Percentiles rank a stretch among this genome's conserved stretches.
phyloP scores from a whole-genome alignment of 2,329 filamentous ascomycete genomes.

The Ceratocystiopsis sp. region DNA sequence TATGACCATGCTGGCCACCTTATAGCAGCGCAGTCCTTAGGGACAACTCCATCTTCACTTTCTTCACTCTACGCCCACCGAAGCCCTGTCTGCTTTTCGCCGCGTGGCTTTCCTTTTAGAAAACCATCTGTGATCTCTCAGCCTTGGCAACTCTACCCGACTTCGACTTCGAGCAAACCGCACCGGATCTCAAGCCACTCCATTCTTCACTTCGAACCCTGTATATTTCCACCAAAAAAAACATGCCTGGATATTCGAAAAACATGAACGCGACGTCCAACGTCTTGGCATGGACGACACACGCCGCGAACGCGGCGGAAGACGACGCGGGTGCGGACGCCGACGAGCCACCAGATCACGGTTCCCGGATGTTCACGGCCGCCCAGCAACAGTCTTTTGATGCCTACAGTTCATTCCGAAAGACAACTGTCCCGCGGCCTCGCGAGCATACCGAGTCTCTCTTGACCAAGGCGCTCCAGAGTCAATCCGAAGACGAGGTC shows the following conservation, averaged over 20 bases:
- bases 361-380: not conserved
- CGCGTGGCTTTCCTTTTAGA: not conserved
- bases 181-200: no score
- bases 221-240: not conserved
- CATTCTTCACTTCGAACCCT: not conserved
- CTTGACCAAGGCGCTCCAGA: conserved; percentile 68
- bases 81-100: not conserved
- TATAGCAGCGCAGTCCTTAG: conserved; percentile 25
- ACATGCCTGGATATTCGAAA: conserved; percentile 16
- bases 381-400: conserved; percentile 7
- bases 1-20: conserved; percentile 14
- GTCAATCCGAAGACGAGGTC: conserved; percentile 40
- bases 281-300: conserved; percentile 28
- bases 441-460: conserved; percentile 57
- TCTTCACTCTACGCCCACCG: not conserved
- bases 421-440: conserved; percentile 28
- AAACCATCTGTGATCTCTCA: not conserved
- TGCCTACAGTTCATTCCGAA: conserved; percentile 24
- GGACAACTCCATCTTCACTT: conserved; percentile 18
- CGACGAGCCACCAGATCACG: conserved; percentile 72
- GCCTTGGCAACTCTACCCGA: not conserved
- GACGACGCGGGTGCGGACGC: conserved; percentile 40
- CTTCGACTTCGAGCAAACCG: no score
- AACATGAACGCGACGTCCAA: conserved; percentile 23
- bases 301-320: conserved; percentile 25